Evolutionary conservation across 2,329 filamentous ascomycete species (phyloP).

Genomic region (Amesomyces nigricolor): DNA sequence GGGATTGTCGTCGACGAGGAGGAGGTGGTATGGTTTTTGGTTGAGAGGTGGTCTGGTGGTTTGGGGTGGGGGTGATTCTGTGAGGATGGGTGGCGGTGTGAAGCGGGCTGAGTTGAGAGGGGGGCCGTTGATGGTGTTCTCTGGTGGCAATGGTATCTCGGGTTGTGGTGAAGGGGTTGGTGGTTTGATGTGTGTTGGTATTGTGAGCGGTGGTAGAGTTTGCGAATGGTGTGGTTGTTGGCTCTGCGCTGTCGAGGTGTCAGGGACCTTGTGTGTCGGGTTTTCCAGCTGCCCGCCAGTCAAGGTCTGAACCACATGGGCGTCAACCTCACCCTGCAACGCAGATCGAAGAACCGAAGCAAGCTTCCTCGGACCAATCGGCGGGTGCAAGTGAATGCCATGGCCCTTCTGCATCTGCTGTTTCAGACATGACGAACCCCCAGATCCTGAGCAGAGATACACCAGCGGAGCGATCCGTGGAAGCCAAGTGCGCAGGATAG

Average conservation of each 20-base stretch:
- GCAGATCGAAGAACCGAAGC: slow-evolving; percentile 13
- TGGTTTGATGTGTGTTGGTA: background rate
- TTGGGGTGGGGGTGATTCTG: background rate
- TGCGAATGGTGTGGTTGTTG: background rate
- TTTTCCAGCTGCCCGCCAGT: too few relatives aligned
- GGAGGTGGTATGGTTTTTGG: slow-evolving; percentile 21
- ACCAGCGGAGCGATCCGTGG: slow-evolving; percentile 11
- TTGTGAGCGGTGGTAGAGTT: background rate
- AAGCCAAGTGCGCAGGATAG: background rate
- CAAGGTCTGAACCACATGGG: too few relatives aligned
- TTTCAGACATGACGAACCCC: slow-evolving; percentile 10
- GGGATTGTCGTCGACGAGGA: slow-evolving; percentile 40
- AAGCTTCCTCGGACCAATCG: slow-evolving; percentile 21
- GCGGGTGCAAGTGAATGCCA: slow-evolving; percentile 19
- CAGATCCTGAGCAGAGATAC: slow-evolving; percentile 19
- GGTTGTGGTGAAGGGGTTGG: background rate
- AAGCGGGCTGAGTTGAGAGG: too few relatives aligned
- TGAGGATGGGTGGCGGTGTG: background rate
- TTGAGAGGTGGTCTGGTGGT: background rate
- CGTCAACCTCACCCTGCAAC: background rate
- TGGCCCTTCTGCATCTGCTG: background rate
- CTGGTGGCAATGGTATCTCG: background rate
- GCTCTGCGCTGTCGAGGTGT: background rate
- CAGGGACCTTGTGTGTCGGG: too few relatives aligned
- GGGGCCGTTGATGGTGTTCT: background rate